These are phyloP conservation scores for Mycena crocata DNA, from an alignment of 768 basidiomycete genomes.

Conservation along the genomic window DNA sequence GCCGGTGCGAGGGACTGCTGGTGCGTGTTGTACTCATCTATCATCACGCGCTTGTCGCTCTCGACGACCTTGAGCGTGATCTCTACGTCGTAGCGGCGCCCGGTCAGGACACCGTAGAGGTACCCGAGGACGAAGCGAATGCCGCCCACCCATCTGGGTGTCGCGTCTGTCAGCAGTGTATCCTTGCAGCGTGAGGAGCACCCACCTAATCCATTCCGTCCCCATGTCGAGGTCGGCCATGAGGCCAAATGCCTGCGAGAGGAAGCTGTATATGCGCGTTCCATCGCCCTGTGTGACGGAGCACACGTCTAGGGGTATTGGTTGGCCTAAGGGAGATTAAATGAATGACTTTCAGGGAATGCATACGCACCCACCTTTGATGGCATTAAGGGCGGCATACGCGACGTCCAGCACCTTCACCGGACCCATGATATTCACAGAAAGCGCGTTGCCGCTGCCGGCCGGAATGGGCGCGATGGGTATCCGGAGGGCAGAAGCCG, in stretches of 20 bases:
- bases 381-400: slow-evolving; percentile 62
- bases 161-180: slow-evolving; percentile 1
- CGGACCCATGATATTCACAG: slow-evolving; percentile 64
- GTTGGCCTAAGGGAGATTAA: slow-evolving; percentile 50
- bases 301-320: slow-evolving; percentile 66
- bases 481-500: slow-evolving; percentile 56
- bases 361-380: slow-evolving; percentile 58
- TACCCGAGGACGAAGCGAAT: slow-evolving; percentile 41
- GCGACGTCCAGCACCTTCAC: slow-evolving; percentile 62
- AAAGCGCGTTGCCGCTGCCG: slow-evolving; percentile 68
- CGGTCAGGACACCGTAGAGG: slow-evolving; percentile 45
- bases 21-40: slow-evolving; percentile 45
- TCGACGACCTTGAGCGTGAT: slow-evolving; percentile 61
- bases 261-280: slow-evolving; percentile 61
- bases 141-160: slow-evolving; percentile 19
- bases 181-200: background rate
- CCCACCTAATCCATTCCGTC: slow-evolving; percentile 71
- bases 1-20: slow-evolving; percentile 12
- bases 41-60: slow-evolving; percentile 63
- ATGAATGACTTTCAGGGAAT: background rate
- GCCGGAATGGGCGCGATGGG: slow-evolving; percentile 68
- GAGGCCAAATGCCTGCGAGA: slow-evolving; percentile 68
- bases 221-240: slow-evolving; percentile 72
- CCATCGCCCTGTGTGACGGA: slow-evolving; percentile 62
- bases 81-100: slow-evolving; percentile 56